Evolutionary conservation across 2,329 filamentous ascomycete genomes (phyloP).

Genomic region (Epichloe baconii): DNA sequence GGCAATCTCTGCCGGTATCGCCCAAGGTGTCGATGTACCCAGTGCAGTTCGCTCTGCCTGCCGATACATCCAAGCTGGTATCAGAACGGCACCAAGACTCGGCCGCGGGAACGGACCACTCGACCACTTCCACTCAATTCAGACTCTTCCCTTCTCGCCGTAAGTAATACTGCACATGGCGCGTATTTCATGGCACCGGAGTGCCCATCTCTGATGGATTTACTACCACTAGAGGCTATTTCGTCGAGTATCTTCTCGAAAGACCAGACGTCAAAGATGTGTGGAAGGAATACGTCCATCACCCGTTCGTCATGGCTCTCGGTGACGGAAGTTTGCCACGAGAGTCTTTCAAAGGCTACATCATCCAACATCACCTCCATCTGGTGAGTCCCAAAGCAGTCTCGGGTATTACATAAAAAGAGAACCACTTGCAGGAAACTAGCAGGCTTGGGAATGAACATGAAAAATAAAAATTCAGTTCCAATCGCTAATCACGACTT

Average conservation of each 20-base stretch:
- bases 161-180: constrained; percentile 18
- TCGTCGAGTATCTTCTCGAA: constrained; percentile 70
- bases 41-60: constrained; percentile 55
- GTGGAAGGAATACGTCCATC: constrained; percentile 68
- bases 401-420: too few relatives aligned
- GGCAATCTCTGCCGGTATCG: constrained; percentile 62
- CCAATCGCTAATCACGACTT: too few relatives aligned
- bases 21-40: constrained; percentile 42
- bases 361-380: constrained; percentile 88
- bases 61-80: constrained; percentile 58
- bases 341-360: constrained; percentile 73
- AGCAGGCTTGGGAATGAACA: too few relatives aligned
- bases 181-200: background rate
- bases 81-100: constrained; percentile 47
- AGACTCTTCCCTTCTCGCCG: constrained; percentile 55
- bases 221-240: constrained; percentile 46
- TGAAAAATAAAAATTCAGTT: too few relatives aligned
- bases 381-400: constrained; percentile 37
- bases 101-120: constrained; percentile 60
- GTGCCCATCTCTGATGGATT: background rate
- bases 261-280: constrained; percentile 58
- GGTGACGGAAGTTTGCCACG: constrained; percentile 62
- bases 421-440: too few relatives aligned
- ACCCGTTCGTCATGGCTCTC: constrained; percentile 68
- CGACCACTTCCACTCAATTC: constrained; percentile 66